A percentile compares a stretch with the other conserved stretches of the same genome.
These are phyloP conservation scores for Cystobasidiaceae sp. DNA, from an alignment of 1,284 basidiomycete species.

Conservation along the genomic window DNA sequence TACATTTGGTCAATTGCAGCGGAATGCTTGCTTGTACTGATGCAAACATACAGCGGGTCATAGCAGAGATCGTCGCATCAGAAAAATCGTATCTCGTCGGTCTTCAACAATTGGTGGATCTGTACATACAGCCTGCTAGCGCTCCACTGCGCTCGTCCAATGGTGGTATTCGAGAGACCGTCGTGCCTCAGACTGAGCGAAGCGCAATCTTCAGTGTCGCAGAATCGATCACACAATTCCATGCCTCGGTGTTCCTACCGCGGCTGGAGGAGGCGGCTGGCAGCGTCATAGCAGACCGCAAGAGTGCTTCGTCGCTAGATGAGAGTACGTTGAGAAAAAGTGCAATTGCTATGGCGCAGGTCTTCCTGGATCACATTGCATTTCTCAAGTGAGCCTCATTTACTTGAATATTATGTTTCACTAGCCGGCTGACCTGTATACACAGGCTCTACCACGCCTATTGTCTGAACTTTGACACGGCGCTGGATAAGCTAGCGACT, in stretches of 20 bases:
- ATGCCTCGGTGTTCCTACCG: conserved; percentile 84
- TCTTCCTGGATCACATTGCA: conserved; percentile 84
- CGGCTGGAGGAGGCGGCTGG: conserved; percentile 58
- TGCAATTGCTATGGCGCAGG: conserved; percentile 76
- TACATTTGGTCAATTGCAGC: not conserved
- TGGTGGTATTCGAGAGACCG: conserved; percentile 63
- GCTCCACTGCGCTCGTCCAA: conserved; percentile 53
- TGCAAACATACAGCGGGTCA: conserved; percentile 34
- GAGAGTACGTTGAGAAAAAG: conserved; percentile 47
- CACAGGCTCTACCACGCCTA: conserved; percentile 77
- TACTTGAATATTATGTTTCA: not conserved
- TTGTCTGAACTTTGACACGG: conserved; percentile 92
- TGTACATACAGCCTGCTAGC: conserved; percentile 86
- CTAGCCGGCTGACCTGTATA: not conserved
- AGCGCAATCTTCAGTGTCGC: conserved; percentile 89
- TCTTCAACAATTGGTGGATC: conserved; percentile 84
- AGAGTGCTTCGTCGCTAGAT: conserved; percentile 15
- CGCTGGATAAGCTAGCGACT: conserved; percentile 72
- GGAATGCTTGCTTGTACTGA: not conserved
- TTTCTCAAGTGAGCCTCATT: conserved; percentile 63
- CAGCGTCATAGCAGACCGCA: not conserved
- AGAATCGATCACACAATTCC: conserved; percentile 85
- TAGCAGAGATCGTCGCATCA: conserved; percentile 59
- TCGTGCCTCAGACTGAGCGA: conserved; percentile 78
- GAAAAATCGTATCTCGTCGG: conserved; percentile 93